Percentiles rank a stretch among this genome's conserved stretches.
These are phyloP conservation scores for Symbiodinium pilosum DNA, from an alignment of 73 alveolate genomes.

Conservation along the genomic window DNA sequence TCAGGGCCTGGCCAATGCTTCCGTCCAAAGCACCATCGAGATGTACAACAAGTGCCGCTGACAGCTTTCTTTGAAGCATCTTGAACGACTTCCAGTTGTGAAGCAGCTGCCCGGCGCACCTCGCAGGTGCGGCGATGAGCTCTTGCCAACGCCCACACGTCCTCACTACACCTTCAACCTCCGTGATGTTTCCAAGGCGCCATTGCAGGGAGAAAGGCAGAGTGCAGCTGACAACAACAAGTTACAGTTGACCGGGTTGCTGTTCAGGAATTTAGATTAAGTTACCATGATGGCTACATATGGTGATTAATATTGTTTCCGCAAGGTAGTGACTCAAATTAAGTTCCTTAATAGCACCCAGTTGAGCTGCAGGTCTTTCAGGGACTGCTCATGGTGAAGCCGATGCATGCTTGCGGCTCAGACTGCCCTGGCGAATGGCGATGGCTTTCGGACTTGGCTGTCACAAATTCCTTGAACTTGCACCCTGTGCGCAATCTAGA, in stretches of 20 bases:
- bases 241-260: no score
- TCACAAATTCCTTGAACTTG: no score
- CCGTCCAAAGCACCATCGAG: constrained; percentile 95
- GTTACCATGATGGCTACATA: no score
- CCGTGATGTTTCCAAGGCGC: constrained; percentile 99
- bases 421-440: background rate
- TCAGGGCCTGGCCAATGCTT: constrained; percentile 92
- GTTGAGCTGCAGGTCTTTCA: constrained; percentile 97
- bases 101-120: background rate
- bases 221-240: no score
- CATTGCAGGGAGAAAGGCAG: no score
- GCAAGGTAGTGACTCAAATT: no score
- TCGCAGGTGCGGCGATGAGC: constrained; percentile 96
- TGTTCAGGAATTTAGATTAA: no score
- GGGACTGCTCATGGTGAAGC: constrained; percentile 95
- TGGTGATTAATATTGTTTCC: no score
- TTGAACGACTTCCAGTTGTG: no score
- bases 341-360: no score
- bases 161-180: constrained; percentile 99
- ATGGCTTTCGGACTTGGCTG: no score
- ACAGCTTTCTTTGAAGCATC: background rate
- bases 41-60: constrained; percentile 79
- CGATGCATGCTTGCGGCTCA: constrained; percentile 34
- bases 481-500: no score
- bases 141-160: constrained; percentile 99